These are phyloP conservation scores for Phylloboletellus chloephorus DNA, from an alignment of 1,284 basidiomycete genomes.

Conservation along the genomic window DNA sequence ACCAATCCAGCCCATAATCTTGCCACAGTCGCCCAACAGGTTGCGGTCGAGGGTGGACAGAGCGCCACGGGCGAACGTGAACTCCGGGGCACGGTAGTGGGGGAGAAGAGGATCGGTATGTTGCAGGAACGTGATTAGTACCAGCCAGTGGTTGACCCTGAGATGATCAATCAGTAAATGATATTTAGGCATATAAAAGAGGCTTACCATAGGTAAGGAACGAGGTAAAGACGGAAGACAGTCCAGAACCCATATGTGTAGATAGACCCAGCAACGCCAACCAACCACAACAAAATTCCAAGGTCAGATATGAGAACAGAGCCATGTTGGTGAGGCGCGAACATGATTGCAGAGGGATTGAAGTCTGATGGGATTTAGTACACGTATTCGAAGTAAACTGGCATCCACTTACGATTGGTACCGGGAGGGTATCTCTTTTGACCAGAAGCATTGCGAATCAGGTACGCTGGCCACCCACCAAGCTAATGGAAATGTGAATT, in stretches of 20 bases:
- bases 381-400: constrained; percentile 1
- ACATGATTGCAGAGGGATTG: constrained; percentile 77
- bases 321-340: constrained; percentile 73
- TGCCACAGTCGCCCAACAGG: constrained; percentile 77
- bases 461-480: constrained; percentile 84
- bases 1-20: constrained; percentile 71
- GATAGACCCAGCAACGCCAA: constrained; percentile 54
- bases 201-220: constrained; percentile 83
- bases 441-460: constrained; percentile 83
- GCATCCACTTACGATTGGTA: constrained; percentile 71
- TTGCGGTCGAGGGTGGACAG: constrained; percentile 90
- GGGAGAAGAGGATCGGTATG: constrained; percentile 95
- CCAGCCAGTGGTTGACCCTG: constrained; percentile 84
- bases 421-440: constrained; percentile 79
- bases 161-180: constrained; percentile 2
- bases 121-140: constrained; percentile 92
- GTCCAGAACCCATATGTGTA: constrained; percentile 67
- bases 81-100: constrained; percentile 88
- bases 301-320: constrained; percentile 85
- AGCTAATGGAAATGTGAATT: constrained; percentile 40
- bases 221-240: constrained; percentile 78
- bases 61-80: constrained; percentile 94
- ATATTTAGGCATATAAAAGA: background rate
- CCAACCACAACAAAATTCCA: constrained; percentile 74
- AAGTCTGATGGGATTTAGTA: constrained; percentile 56